Conservation (phyloP, 192 early-diverging fungal genomes). For the Rhizophagus clarus region DNA sequence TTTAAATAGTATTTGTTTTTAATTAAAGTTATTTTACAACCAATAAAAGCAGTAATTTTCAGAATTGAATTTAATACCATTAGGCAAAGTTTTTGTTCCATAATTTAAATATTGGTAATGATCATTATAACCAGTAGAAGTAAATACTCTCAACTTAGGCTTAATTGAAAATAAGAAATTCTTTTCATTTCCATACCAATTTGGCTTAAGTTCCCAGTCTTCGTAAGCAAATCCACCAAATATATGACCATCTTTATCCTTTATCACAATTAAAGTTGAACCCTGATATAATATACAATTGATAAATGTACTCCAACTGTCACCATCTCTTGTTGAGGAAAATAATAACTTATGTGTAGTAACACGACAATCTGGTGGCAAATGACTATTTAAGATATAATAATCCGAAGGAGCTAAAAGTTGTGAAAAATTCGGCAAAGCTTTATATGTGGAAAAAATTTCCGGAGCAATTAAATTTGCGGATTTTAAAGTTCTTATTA, state of each 20-base stretch:
- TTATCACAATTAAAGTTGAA: constrained; percentile 51
- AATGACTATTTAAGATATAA: no score
- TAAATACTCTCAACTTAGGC: constrained; percentile 35
- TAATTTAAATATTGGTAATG: constrained; percentile 45
- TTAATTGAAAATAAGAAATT: constrained; percentile 61
- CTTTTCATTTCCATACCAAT: constrained; percentile 47
- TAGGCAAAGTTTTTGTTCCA: constrained; percentile 35
- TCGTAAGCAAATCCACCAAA: constrained; percentile 64
- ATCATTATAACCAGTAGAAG: constrained; percentile 53
- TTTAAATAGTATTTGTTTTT: not conserved
- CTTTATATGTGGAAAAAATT: not conserved
- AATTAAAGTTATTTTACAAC: not conserved
- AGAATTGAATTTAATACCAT: constrained; percentile 53
- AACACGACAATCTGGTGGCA: constrained; percentile 1
- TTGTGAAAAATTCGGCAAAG: constrained; percentile 9
- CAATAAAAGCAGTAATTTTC: not conserved
- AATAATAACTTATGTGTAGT: constrained; percentile 45
- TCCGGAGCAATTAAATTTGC: not conserved
- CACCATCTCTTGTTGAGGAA: constrained; percentile 48
- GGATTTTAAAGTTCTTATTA: not conserved
- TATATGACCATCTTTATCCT: constrained; percentile 54
- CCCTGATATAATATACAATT: constrained; percentile 48
- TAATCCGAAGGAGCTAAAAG: constrained; percentile 13
- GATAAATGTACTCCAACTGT: constrained; percentile 31
- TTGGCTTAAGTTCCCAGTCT: no score